Evolutionary conservation across 192 early-diverging fungal genomes (phyloP).

Genomic region (Backusella mclennaniae): DNA sequence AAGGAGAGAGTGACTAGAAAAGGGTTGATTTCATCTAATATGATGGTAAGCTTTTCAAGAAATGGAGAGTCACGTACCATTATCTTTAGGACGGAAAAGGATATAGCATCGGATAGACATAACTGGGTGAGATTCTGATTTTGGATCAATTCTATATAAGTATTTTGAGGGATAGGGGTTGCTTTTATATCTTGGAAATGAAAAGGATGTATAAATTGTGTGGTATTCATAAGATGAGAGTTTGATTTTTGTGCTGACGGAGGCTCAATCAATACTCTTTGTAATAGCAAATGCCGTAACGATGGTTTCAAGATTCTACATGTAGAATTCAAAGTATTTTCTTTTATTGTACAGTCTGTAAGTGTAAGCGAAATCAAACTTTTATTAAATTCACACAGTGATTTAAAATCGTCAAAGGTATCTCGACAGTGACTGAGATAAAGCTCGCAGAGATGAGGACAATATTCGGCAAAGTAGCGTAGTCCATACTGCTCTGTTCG

Average conservation of each 20-base stretch:
- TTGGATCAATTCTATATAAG: conserved; percentile 21
- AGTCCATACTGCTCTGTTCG: conserved; percentile 32
- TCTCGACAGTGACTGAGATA: conserved; percentile 37
- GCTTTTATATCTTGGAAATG: conserved; percentile 7
- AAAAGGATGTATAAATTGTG: not conserved
- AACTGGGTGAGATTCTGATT: conserved; percentile 22
- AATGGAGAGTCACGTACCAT: conserved; percentile 22
- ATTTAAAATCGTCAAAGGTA: conserved; percentile 32
- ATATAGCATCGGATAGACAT: conserved; percentile 26
- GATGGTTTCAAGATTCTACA: not conserved
- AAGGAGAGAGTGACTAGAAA: conserved; percentile 3
- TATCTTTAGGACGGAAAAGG: conserved; percentile 2
- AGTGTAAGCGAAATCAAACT: conserved; percentile 21
- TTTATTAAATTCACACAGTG: conserved; percentile 9
- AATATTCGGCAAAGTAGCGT: conserved; percentile 25
- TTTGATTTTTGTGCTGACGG: not conserved
- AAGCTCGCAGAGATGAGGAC: conserved; percentile 24
- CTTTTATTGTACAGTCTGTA: conserved; percentile 26
- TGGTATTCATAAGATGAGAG: not conserved
- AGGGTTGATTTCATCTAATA: conserved; percentile 26
- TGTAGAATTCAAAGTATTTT: conserved; percentile 8
- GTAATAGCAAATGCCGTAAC: conserved; percentile 21
- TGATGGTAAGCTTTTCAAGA: conserved; percentile 29
- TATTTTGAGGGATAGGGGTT: conserved; percentile 7
- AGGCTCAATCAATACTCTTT: conserved; percentile 26